Conservation (phyloP, 2,329 filamentous ascomycete species). For the Lachnellula arida region DNA sequence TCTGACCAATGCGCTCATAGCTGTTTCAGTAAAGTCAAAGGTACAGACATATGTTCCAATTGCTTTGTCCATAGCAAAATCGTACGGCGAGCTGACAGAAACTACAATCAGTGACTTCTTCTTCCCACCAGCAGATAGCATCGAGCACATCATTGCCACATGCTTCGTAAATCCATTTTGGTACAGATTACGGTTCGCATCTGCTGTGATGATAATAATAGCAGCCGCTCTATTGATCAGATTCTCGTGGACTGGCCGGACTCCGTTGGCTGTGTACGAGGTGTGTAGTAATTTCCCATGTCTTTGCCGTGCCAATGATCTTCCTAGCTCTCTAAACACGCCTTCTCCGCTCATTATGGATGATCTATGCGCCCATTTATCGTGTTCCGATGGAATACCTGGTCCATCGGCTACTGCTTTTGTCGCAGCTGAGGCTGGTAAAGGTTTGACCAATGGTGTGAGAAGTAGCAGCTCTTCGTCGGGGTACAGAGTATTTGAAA, state of each 20-base stretch:
- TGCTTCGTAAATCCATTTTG: conserved; percentile 95
- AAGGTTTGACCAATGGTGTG: conserved; percentile 83
- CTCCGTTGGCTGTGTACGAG: conserved; percentile 90
- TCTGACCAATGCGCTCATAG: conserved; percentile 77
- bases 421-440: conserved; percentile 84
- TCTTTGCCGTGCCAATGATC: conserved; percentile 78
- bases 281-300: conserved; percentile 87
- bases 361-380: conserved; percentile 52
- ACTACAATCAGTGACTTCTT: conserved; percentile 90
- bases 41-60: conserved; percentile 94
- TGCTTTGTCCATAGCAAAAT: conserved; percentile 87
- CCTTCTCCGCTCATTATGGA: conserved; percentile 86
- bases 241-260: conserved; percentile 89
- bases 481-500: conserved; percentile 74
- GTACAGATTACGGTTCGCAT: conserved; percentile 90
- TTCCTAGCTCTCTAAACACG: conserved; percentile 85
- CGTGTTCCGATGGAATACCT: conserved; percentile 43
- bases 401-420: conserved; percentile 58
- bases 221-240: conserved; percentile 83
- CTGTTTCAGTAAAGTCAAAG: conserved; percentile 93
- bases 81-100: conserved; percentile 91
- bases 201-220: conserved; percentile 86
- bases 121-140: conserved; percentile 69
- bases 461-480: conserved; percentile 86
- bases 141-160: conserved; percentile 89